Evolutionary conservation across 2,329 filamentous ascomycete genomes (phyloP).

Genomic region (Colletotrichum nymphaeae): DNA sequence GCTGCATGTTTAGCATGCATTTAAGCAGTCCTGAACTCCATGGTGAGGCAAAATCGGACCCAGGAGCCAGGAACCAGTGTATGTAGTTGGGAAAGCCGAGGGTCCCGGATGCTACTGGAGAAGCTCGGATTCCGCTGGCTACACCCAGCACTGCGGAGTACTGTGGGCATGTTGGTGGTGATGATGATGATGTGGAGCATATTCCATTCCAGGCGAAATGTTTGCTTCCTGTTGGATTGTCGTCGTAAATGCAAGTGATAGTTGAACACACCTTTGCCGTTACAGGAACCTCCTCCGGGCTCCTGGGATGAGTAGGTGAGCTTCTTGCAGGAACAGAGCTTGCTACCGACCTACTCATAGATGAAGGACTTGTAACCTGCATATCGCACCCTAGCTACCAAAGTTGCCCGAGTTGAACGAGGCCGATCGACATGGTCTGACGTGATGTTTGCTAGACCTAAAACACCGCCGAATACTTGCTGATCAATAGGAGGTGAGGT

Average conservation of each 20-base stretch:
- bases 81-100: not conserved
- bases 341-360: not conserved
- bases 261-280: not conserved
- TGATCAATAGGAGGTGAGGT: not conserved
- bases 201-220: constrained; percentile 19
- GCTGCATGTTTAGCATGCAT: not conserved
- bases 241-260: not conserved
- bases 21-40: not conserved
- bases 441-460: not conserved
- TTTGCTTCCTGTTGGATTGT: constrained; percentile 20
- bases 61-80: not conserved
- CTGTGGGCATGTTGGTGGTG: constrained; percentile 2
- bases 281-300: constrained; percentile 5
- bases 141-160: not conserved
- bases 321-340: not conserved
- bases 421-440: not conserved
- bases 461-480: not conserved
- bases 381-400: not conserved
- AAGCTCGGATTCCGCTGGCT: not conserved
- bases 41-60: not conserved
- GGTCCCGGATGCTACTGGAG: not conserved
- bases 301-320: not conserved
- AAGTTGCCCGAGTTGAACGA: not conserved
- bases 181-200: not conserved
- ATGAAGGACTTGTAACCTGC: not conserved